Conservation (phyloP, 352 stramenopile species). For the Halophytophthora batemanensis region DNA sequence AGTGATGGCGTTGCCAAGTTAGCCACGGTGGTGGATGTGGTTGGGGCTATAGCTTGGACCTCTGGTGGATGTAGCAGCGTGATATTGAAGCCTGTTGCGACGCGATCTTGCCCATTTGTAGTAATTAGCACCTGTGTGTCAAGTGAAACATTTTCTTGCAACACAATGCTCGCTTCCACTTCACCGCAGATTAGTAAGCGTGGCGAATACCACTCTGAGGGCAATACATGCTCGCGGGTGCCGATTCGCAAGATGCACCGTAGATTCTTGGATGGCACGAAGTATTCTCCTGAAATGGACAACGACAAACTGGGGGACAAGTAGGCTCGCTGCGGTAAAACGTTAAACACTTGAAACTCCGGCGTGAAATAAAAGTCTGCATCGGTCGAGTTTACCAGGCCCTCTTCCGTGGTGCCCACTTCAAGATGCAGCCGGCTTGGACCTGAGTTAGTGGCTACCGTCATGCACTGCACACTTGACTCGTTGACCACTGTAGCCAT, state of each 20-base stretch:
- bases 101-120: conserved; percentile 10
- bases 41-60: conserved; percentile 10
- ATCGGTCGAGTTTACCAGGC: conserved; percentile 33
- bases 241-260: conserved; percentile 29
- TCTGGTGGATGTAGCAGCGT: conserved; percentile 28
- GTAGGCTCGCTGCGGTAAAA: conserved; percentile 18
- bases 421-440: conserved; percentile 15
- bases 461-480: conserved; percentile 19
- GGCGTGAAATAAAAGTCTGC: conserved; percentile 23
- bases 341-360: conserved; percentile 15
- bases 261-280: conserved; percentile 15
- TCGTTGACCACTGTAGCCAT: conserved; percentile 11
- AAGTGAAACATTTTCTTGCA: neutral
- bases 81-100: conserved; percentile 37
- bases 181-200: conserved; percentile 21
- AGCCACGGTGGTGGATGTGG: neutral
- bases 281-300: conserved; percentile 23
- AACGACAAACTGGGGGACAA: conserved; percentile 11
- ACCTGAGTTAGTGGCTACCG: conserved; percentile 12
- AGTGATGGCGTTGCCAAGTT: conserved; percentile 7
- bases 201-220: conserved; percentile 18
- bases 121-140: conserved; percentile 26
- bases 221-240: conserved; percentile 4
- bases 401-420: conserved; percentile 9
- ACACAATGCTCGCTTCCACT: neutral